Conservation (phyloP, 192 early-diverging fungal species). For the Coemansia sp. region DNA sequence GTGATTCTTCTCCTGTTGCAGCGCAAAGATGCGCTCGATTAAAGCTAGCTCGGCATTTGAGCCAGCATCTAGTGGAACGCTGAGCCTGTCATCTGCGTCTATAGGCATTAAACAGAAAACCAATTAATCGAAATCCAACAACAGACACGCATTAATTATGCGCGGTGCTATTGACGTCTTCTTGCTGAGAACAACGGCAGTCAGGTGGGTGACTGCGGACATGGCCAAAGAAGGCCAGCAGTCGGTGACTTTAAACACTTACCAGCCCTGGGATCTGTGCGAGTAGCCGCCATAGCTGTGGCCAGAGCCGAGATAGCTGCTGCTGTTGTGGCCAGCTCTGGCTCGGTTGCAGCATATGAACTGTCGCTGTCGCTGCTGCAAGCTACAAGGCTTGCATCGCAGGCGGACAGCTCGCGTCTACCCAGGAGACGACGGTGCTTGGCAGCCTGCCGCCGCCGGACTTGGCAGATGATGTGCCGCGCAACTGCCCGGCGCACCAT, state of each 20-base stretch:
- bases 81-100: not conserved
- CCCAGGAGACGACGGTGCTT: constrained; percentile 7
- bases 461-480: constrained; percentile 5
- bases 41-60: not conserved
- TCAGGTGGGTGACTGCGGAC: not conserved
- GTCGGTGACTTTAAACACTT: not conserved
- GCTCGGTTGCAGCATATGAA: not conserved
- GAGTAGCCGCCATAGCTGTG: not conserved
- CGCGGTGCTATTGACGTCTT: not conserved
- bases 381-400: not conserved
- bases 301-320: not conserved
- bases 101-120: not conserved
- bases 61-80: not conserved
- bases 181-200: not conserved
- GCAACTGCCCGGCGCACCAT: constrained; percentile 9
- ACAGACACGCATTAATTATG: not conserved
- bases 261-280: constrained; percentile 1
- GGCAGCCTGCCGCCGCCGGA: constrained; percentile 6
- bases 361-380: not conserved
- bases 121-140: not conserved
- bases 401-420: not conserved
- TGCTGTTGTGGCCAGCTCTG: not conserved
- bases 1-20: constrained; percentile 4
- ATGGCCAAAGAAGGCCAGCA: not conserved
- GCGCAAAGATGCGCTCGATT: constrained; percentile 5